Percentiles rank a stretch among this genome's conserved stretches.
Conservation (phyloP, 2,329 filamentous ascomycete genomes). For the Cryphonectria japonica region DNA sequence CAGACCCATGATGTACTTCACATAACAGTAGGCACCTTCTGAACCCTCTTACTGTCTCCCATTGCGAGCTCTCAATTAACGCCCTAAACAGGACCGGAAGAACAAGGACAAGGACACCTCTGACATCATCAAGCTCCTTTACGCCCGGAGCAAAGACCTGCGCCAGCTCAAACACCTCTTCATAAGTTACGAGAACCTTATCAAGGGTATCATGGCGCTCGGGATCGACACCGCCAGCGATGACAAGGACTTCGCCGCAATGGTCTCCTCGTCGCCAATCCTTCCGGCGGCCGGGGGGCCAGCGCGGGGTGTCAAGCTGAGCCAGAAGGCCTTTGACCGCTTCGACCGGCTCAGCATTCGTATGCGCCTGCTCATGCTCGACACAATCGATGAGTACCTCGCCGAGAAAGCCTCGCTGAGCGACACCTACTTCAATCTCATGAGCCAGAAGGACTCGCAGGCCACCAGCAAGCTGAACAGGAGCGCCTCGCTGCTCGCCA, state of each 20-base stretch:
- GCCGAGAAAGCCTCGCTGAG: conserved; percentile 73
- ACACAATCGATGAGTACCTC: conserved; percentile 64
- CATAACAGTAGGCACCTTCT: conserved; percentile 38
- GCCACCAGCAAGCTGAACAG: conserved; percentile 73
- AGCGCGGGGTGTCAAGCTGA: conserved; percentile 37
- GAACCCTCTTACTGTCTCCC: background rate
- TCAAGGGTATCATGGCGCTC: conserved; percentile 59
- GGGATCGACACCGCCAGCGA: conserved; percentile 36
- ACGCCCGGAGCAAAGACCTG: conserved; percentile 64
- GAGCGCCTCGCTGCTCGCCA: conserved; percentile 73
- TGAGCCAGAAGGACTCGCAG: conserved; percentile 74
- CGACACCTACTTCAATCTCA: conserved; percentile 77
- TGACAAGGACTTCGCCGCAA: conserved; percentile 14
- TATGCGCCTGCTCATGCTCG: conserved; percentile 63
- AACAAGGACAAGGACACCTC: conserved; percentile 46
- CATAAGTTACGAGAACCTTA: conserved; percentile 61
- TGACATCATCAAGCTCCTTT: conserved; percentile 60
- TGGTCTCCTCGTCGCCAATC: background rate
- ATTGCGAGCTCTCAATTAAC: conserved; percentile 8
- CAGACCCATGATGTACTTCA: conserved; percentile 43
- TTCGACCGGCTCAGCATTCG: conserved; percentile 64
- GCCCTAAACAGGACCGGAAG: conserved; percentile 26
- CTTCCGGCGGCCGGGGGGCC: conserved; percentile 15
- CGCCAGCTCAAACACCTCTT: conserved; percentile 64
- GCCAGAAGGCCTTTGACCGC: conserved; percentile 55